Evolutionary conservation across 257 asterid genomes (phyloP), one percentile per base, ranked within the genome.

Genomic region (Dorcoceras hygrometricum): DNA sequence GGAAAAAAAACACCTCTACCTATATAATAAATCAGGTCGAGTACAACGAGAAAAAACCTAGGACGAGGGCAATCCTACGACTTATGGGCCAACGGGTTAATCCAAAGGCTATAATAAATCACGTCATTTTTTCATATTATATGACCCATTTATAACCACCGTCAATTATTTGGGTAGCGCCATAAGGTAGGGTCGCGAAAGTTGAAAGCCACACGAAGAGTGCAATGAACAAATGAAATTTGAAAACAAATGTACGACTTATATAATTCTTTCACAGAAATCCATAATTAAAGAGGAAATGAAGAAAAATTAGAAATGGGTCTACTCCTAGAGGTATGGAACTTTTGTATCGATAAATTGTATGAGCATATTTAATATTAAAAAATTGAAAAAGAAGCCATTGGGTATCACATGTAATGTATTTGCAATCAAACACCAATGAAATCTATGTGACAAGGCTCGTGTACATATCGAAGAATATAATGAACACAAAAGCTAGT

Each of bases 401-500:
- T 16, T 16, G 53, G n/a, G 53, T 46, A 16, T 16, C 4, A 4
- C 14, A 16, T 46, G 16, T 46, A 14, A 46, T 46, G 53, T 23
- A 23, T 77, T 62, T 31, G 68, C 59, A 28, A 51, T 48, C 70
- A 56, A 50, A 53, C 27, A 34, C 54, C 4, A n/a, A 23, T 25
- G 34, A 65, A 61, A 65, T 63, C 70, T 22, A 31, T 25, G 43
- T 43, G 20, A 58, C 34, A 68, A 43, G 66, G 58, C 66, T 63
- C 56, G 22, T 54, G 73, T 22, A 59, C 10, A 9, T n/a, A 34
- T 23, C 53, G 20, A 19, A 12, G 53, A 36, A 60, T 51, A 62
- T 34, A 24, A 34, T 3, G 36, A 23, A 32, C n/a, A 56, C 64
- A 36, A 39, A 3, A 65, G 19, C 76, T 72, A 80, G 83, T 79